These are phyloP conservation scores for Triadica sebifera DNA, from an alignment of 345 rosid genomes.

Conservation along the genomic window DNA sequence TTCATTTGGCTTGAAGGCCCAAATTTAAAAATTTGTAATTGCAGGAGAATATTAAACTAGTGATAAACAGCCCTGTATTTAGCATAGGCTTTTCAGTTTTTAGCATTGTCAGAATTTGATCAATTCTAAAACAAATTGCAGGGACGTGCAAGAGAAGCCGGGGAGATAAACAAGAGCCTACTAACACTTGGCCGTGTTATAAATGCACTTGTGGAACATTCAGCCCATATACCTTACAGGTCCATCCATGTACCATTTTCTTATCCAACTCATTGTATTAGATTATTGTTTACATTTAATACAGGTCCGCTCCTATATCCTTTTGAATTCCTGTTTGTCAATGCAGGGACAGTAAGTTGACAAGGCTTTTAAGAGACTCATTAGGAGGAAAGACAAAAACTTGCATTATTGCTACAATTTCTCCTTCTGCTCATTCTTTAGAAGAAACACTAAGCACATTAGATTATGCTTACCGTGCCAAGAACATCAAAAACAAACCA, in stretches of 20 bases:
- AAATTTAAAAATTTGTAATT: neutral
- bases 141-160: constrained; percentile 98
- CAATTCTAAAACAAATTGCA: constrained; percentile 26
- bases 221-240: constrained; percentile 97
- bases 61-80: neutral
- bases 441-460: constrained; percentile 96
- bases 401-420: constrained; percentile 91
- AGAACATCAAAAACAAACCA: constrained; percentile 88
- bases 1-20: neutral
- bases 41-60: neutral
- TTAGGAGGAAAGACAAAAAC: constrained; percentile 97
- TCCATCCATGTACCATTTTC: constrained; percentile 14
- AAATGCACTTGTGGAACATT: constrained; percentile 95
- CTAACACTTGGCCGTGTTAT: constrained; percentile 93
- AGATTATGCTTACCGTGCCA: constrained; percentile 91
- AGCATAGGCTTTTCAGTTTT: neutral
- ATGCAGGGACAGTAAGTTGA: constrained; percentile 89
- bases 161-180: constrained; percentile 96
- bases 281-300: neutral
- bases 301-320: no score
- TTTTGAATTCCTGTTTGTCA: neutral
- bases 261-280: neutral
- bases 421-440: constrained; percentile 76
- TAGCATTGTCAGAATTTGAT: constrained; percentile 5
- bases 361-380: constrained; percentile 89